These are phyloP conservation scores for Hirschioporus abietinus DNA, from an alignment of 768 basidiomycete species.

Conservation along the genomic window DNA sequence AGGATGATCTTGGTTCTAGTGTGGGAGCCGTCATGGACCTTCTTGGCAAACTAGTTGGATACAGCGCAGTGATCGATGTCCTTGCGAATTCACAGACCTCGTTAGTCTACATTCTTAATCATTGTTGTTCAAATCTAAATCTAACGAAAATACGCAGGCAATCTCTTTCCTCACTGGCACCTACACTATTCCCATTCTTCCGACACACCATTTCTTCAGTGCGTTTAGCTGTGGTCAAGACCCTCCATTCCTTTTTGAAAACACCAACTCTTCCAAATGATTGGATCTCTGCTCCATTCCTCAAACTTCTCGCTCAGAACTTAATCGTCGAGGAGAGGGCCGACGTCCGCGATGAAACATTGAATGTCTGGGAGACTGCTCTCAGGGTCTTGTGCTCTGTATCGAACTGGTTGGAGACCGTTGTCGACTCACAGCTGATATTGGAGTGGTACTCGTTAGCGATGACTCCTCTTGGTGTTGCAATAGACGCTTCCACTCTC, in stretches of 20 bases:
- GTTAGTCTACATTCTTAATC: slow-evolving; percentile 41
- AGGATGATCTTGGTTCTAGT: slow-evolving; percentile 94
- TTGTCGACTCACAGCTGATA: slow-evolving; percentile 53
- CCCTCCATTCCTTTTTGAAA: slow-evolving; percentile 79
- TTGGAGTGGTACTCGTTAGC: slow-evolving; percentile 83
- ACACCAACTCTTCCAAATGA: slow-evolving; percentile 67
- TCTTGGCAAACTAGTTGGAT: slow-evolving; percentile 80
- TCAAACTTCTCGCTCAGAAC: slow-evolving; percentile 90
- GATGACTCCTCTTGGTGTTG: slow-evolving; percentile 85
- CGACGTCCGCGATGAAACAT: slow-evolving; percentile 74
- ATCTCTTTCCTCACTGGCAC: slow-evolving; percentile 76
- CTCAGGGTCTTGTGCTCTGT: slow-evolving; percentile 46
- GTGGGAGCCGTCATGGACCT: slow-evolving; percentile 98
- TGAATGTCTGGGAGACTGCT: slow-evolving; percentile 69
- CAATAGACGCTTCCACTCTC: slow-evolving; percentile 67
- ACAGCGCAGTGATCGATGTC: slow-evolving; percentile 69
- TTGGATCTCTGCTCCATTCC: slow-evolving; percentile 75
- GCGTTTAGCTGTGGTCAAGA: slow-evolving; percentile 87
- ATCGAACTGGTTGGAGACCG: slow-evolving; percentile 44
- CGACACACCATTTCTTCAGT: slow-evolving; percentile 94
- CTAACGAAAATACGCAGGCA: slow-evolving; percentile 38
- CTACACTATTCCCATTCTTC: slow-evolving; percentile 91
- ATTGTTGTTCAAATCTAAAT: slow-evolving; percentile 10
- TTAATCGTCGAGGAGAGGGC: slow-evolving; percentile 84
- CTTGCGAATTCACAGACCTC: slow-evolving; percentile 63